phyloP scores from a whole-genome alignment of 2,329 filamentous ascomycete species.

The Nigrospora oryzae region DNA sequence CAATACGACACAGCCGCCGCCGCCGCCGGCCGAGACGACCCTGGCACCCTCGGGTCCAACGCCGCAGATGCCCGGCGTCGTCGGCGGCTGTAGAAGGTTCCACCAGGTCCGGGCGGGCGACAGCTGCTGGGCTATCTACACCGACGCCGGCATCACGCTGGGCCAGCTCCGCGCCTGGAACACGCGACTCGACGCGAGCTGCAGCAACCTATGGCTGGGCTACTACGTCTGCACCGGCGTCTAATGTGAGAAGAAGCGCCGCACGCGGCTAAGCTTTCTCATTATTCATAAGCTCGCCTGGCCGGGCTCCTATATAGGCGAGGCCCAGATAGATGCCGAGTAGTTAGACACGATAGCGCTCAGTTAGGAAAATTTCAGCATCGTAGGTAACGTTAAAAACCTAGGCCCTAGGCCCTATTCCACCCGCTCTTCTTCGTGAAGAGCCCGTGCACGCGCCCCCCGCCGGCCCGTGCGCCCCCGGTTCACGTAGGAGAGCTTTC shows the following conservation, averaged over 20 bases:
- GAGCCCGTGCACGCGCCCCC: too few species aligned
- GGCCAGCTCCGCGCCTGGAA: conserved; percentile 20
- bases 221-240: conserved; percentile 23
- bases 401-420: too few species aligned
- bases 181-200: conserved; percentile 16
- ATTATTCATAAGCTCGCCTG: too few species aligned
- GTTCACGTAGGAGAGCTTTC: too few species aligned
- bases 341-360: too few species aligned
- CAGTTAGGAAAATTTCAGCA: too few species aligned
- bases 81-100: conserved; percentile 5
- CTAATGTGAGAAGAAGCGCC: neutral
- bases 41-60: conserved; percentile 1
- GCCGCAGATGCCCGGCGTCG: conserved; percentile 8
- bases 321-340: too few species aligned
- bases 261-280: too few species aligned
- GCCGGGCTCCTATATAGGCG: too few species aligned
- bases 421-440: too few species aligned
- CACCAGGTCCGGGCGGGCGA: conserved; percentile 6
- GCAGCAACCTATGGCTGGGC: conserved; percentile 25
- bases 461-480: too few species aligned
- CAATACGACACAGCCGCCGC: neutral
- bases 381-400: too few species aligned
- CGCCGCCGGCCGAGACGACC: neutral
- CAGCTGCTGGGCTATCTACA: conserved; percentile 10
- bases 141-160: conserved; percentile 14